Evolutionary conservation across 1,284 basidiomycete genomes (phyloP), one percentile per base, ranked within the genome.

Genomic region (Puccinia coronata): DNA sequence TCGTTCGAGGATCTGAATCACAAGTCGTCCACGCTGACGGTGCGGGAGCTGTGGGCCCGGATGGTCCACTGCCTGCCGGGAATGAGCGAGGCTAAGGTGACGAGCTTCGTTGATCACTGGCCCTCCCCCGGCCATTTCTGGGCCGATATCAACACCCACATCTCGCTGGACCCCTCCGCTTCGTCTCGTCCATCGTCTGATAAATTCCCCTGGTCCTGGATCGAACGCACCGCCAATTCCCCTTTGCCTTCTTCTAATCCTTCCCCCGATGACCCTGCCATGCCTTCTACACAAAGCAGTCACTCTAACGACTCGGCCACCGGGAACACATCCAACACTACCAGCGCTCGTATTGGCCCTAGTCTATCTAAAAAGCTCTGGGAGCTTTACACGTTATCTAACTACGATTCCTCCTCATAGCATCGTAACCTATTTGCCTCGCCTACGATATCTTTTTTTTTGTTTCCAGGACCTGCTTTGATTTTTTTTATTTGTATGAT

Each of bases 21-120:
- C 74, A 88, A 90, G 82, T 87, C 87, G 14, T 87, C 86, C 0
- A 86, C 86, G 12, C 82, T 86, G 51, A 89, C 88, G 0, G 82
- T 88, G 4, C 83, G 85, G n/a, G 87, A 88, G 47, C 85, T 87
- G 47, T 89, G 88, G 83, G 88, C 87, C 6, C 86, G 87, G 63
- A 90, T 90, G 89, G 84, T 90, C 49, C 84, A 88, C 41, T 87
- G 87, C 78, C 85, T 90, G 82, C 86, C 86, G 55, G 89, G 89
- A 3, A 87, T 90, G 86, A 87, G 87, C 57, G 86, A 88, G 0
- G 89, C 90, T 83, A 88, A 89, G 82, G 88, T 88, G 16, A 84
- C 86, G 12, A 87, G 87, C 16, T 84, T 89, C 31, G 82, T 89
- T 31, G 86, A 87, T 34, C 79, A 85, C 20, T 90, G 88, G 87